A percentile compares a stretch with the other conserved stretches of the same genome.
Conservation (phyloP, 805 yeast species). For the Zygoascus bituminiphila region DNA sequence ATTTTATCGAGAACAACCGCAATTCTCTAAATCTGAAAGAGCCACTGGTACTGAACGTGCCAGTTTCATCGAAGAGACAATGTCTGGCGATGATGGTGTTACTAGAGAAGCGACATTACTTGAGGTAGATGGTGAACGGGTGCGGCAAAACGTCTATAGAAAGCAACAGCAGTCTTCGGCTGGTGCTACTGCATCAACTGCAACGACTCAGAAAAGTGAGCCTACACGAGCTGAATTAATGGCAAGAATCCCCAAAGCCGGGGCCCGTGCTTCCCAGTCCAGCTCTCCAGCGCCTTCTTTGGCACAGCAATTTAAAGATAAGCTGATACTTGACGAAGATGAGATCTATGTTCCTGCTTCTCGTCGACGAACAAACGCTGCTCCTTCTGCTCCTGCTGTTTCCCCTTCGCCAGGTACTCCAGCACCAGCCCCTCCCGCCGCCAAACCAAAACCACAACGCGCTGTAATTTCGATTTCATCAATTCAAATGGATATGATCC, state of each 20-base stretch:
- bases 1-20: constrained; percentile 14
- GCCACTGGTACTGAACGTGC: not conserved
- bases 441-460: constrained; percentile 15
- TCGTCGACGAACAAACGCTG: constrained; percentile 12
- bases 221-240: not conserved
- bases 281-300: constrained; percentile 16
- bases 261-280: constrained; percentile 3
- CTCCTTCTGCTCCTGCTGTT: constrained; percentile 7
- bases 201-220: not conserved
- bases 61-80: too few relatives aligned
- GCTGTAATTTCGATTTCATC: constrained; percentile 22
- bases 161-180: not conserved
- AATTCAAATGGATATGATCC: constrained; percentile 26
- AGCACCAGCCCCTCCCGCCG: constrained; percentile 14
- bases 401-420: too few relatives aligned
- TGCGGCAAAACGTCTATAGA: not conserved
- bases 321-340: constrained; percentile 11
- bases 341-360: constrained; percentile 13
- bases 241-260: constrained; percentile 2
- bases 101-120: constrained; percentile 12
- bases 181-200: not conserved
- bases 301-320: constrained; percentile 19
- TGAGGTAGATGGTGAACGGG: not conserved
- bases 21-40: not conserved
- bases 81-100: constrained; percentile 2